Conservation (phyloP, 371 early-diverging fungal species). For the Mucor sp. region DNA sequence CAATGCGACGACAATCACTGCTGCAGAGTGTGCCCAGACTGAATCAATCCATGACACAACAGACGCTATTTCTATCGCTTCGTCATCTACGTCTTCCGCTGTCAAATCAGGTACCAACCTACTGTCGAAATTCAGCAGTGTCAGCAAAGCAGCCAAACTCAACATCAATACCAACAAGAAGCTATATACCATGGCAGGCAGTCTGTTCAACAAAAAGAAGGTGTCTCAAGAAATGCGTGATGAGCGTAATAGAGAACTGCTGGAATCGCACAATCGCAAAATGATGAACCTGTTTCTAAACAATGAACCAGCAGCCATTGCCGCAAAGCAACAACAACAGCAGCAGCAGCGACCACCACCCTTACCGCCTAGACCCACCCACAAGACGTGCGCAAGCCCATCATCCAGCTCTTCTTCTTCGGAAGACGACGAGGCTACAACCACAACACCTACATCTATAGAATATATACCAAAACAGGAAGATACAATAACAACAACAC, state of each 20-base stretch:
- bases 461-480: neutral
- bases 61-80: neutral
- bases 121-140: neutral
- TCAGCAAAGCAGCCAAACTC: neutral
- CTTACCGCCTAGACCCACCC: slow-evolving; percentile 5
- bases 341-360: slow-evolving; percentile 1
- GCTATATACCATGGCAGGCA: slow-evolving; percentile 24
- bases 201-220: slow-evolving; percentile 20
- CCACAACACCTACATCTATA: neutral
- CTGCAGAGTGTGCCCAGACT: neutral
- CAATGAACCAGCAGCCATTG: neutral
- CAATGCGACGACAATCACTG: neutral
- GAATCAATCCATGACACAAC: neutral
- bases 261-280: slow-evolving; percentile 21
- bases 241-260: slow-evolving; percentile 20
- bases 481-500: neutral
- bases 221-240: slow-evolving; percentile 18
- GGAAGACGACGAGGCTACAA: neutral
- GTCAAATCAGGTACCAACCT: neutral
- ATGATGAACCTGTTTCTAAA: slow-evolving; percentile 22
- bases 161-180: slow-evolving; percentile 11
- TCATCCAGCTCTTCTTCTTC: slow-evolving; percentile 6
- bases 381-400: neutral
- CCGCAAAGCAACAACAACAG: neutral
- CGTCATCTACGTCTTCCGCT: neutral